Evolutionary conservation across 2,329 filamentous ascomycete genomes (phyloP), one percentile per base, ranked within the genome.

Genomic region (Nemania serpens): DNA sequence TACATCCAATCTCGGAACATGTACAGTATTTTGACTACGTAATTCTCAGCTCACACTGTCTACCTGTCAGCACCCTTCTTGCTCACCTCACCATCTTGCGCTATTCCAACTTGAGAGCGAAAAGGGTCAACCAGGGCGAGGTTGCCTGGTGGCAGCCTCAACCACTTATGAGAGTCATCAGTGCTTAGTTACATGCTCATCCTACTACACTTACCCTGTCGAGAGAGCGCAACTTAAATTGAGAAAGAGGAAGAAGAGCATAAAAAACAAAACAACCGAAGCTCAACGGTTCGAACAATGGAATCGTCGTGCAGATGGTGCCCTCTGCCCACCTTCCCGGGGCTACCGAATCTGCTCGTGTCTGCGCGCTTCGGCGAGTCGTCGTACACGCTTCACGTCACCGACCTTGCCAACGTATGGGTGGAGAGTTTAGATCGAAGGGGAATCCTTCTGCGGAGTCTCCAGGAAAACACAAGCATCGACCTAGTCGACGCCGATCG

Each of bases 381-480:
- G 20, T 82, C 85, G 11, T 93, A 93, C 76, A 81, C 77, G 1
- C 73, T 93, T 29, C 81, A 85, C 59, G 71, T 94, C 41, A 91
- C 89, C 2, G 91, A 94, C 71, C 80, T 93, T 61, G 87, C 84
- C 70, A 84, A 87, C 66, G 78, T 93, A n/a, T 95, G 91, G 91
- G 76, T 78, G 25, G 90, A 93, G 75, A 79, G 74, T 9, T 76
- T 93, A 20, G 82, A 86, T 58, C 79, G 85, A 20, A 79, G 78
- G n/a, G 80, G 78, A 11, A 89, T 94, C 58, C 81, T 87, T 57
- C 77, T 81, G 61, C 84, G 89, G 61, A 88, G 86, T 33, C 79
- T 84, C 58, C 76, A 82, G 22, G 82, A 88, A 66, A 82, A 86
- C 67, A 90, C 88, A 15, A 87, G 84, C 62, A 92, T 94, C 62